Conservation (phyloP, 306 rosid genomes). For the Vicia sativa region DNA sequence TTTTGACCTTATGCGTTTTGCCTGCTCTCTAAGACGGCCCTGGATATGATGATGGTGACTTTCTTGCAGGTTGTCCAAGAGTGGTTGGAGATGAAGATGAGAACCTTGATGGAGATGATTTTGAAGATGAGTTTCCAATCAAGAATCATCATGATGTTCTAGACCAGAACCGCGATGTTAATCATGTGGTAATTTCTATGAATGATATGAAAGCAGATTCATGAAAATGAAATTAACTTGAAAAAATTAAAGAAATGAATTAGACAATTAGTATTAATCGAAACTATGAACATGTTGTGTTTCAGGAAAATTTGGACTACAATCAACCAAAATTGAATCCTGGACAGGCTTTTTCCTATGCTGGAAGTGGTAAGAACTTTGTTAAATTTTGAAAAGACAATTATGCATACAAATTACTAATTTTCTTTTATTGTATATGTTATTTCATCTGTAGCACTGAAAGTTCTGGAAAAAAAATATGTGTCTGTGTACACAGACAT, state of each 20-base stretch:
- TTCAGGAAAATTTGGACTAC: conserved; percentile 70
- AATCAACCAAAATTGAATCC: conserved; percentile 58
- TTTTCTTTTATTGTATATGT: not conserved
- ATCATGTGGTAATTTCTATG: conserved; percentile 52
- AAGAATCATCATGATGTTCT: conserved; percentile 48
- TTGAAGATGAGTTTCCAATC: conserved; percentile 80
- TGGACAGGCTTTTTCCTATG: conserved; percentile 71
- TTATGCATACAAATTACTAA: conserved; percentile 15
- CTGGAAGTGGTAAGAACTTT: conserved; percentile 70
- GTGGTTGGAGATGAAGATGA: conserved; percentile 87
- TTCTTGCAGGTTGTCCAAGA: conserved; percentile 77
- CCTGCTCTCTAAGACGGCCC: too few relatives aligned
- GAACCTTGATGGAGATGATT: conserved; percentile 72
- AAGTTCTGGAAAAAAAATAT: too few relatives aligned
- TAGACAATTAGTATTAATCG: conserved; percentile 15
- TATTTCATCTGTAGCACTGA: too few relatives aligned
- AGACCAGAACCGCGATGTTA: conserved; percentile 37
- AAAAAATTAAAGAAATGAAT: not conserved
- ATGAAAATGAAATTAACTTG: conserved; percentile 16
- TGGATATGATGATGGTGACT: conserved; percentile 13
- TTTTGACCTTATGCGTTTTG: too few relatives aligned
- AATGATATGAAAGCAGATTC: not conserved
- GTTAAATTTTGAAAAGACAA: conserved; percentile 4
- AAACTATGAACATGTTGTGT: conserved; percentile 15
- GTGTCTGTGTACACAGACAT: too few relatives aligned